phyloP scores from a whole-genome alignment of 176 grass and related monocot genomes.

The Aegilops speltoides region DNA sequence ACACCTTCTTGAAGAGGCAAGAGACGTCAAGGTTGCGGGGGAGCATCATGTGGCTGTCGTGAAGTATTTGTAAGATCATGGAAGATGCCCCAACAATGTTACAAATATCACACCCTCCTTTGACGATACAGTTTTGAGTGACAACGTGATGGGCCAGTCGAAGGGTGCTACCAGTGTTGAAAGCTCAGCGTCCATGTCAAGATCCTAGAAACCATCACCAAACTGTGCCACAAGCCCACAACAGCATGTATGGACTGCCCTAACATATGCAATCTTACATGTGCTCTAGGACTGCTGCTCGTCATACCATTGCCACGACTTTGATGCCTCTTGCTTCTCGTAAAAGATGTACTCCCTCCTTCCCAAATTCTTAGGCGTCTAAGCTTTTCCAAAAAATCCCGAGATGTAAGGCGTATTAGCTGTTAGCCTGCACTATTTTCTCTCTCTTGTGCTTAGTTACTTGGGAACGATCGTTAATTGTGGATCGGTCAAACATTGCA shows the following conservation, averaged over 20 bases:
- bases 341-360: neutral
- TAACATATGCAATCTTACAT: neutral
- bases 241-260: neutral
- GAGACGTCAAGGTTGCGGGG: too few species aligned
- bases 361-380: too few species aligned
- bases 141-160: neutral
- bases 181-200: neutral
- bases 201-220: neutral
- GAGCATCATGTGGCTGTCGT: neutral
- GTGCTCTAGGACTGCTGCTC: neutral
- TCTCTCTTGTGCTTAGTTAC: too few species aligned
- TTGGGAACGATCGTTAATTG: too few species aligned
- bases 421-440: too few species aligned
- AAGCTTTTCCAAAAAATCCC: too few species aligned
- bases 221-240: neutral
- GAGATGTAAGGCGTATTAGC: too few species aligned
- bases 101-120: neutral
- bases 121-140: neutral
- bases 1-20: too few species aligned
- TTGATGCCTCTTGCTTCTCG: neutral
- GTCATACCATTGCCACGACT: neutral
- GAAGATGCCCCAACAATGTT: neutral
- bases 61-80: neutral
- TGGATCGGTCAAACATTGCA: too few species aligned
- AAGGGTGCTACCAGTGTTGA: neutral